Evolutionary conservation across 2,329 filamentous ascomycete species (phyloP).

Genomic region (Clathrospora elynae): DNA sequence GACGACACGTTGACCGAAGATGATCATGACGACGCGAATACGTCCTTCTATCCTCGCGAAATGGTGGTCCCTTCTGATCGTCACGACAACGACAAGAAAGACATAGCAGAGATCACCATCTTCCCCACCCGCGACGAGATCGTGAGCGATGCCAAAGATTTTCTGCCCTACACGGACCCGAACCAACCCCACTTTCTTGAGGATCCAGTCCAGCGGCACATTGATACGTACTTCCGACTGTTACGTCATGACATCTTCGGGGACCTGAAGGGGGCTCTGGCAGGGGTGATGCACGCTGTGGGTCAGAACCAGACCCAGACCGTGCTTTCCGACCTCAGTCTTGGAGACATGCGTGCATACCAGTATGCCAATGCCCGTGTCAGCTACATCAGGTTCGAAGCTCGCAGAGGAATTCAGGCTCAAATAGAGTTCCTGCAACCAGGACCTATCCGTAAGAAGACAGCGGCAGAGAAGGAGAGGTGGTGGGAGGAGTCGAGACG

Average conservation of each 20-base stretch:
- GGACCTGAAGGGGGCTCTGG: slow-evolving; percentile 34
- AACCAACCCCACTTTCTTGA: slow-evolving; percentile 36
- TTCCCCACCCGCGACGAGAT: slow-evolving; percentile 44
- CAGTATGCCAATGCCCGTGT: slow-evolving; percentile 28
- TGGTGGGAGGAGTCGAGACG: slow-evolving; percentile 42
- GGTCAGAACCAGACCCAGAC: slow-evolving; percentile 7
- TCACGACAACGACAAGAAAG: slow-evolving; percentile 43
- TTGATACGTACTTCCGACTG: slow-evolving; percentile 44
- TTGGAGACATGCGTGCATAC: slow-evolving; percentile 29
- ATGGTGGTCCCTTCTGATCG: slow-evolving; percentile 28
- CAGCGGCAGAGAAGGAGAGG: slow-evolving; percentile 10
- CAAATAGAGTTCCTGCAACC: slow-evolving; percentile 33
- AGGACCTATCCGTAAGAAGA: slow-evolving; percentile 14
- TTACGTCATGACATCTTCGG: slow-evolving; percentile 43
- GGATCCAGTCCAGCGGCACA: slow-evolving; percentile 31
- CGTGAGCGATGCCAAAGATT: slow-evolving; percentile 48
- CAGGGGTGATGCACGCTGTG: slow-evolving; percentile 23
- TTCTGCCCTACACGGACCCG: slow-evolving; percentile 37
- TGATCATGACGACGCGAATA: not conserved
- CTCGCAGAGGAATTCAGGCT: slow-evolving; percentile 24
- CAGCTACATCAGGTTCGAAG: slow-evolving; percentile 22
- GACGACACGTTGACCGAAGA: slow-evolving; percentile 3
- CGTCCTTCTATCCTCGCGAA: slow-evolving; percentile 32
- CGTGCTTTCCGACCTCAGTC: slow-evolving; percentile 7
- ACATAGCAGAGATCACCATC: slow-evolving; percentile 39